These are phyloP conservation scores for Penicillium sp. DNA, from an alignment of 2,329 filamentous ascomycete species.

Conservation along the genomic window DNA sequence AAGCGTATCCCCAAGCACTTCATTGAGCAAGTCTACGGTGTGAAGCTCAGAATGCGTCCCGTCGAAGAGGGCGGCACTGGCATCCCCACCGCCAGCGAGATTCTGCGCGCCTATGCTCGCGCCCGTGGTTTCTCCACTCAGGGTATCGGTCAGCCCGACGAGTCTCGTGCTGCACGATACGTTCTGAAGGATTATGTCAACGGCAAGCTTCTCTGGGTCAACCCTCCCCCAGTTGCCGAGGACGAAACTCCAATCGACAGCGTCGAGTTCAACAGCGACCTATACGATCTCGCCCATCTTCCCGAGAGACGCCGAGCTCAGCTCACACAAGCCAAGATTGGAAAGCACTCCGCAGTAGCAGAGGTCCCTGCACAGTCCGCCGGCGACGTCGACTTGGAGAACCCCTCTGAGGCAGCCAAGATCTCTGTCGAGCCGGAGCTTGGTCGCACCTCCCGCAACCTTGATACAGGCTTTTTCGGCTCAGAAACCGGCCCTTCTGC, in stretches of 20 bases:
- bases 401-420: conserved; percentile 13
- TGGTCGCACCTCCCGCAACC: conserved; percentile 70
- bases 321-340: conserved; percentile 43
- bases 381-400: conserved; percentile 32
- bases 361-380: conserved; percentile 23
- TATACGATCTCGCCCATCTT: conserved; percentile 80
- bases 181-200: conserved; percentile 97
- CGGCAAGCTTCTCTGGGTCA: conserved; percentile 88
- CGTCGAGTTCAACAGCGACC: conserved; percentile 78
- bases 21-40: conserved; percentile 89
- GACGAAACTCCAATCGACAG: conserved; percentile 58
- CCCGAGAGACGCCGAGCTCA: conserved; percentile 76
- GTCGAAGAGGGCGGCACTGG: conserved; percentile 92
- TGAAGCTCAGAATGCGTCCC: conserved; percentile 78
- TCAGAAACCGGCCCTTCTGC: conserved; percentile 57
- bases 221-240: conserved; percentile 67
- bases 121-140: conserved; percentile 89
- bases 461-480: conserved; percentile 91
- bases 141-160: conserved; percentile 86
- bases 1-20: conserved; percentile 83
- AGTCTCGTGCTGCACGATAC: conserved; percentile 84
- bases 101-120: conserved; percentile 80
- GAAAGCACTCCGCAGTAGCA: conserved; percentile 42
- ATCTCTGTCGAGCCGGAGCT: conserved; percentile 43
- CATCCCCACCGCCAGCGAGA: conserved; percentile 76